A percentile compares a stretch with the other conserved stretches of the same genome.
Evolutionary conservation across 192 early-diverging fungal genomes (phyloP).

Genomic region (Radiomyces spectabilis): DNA sequence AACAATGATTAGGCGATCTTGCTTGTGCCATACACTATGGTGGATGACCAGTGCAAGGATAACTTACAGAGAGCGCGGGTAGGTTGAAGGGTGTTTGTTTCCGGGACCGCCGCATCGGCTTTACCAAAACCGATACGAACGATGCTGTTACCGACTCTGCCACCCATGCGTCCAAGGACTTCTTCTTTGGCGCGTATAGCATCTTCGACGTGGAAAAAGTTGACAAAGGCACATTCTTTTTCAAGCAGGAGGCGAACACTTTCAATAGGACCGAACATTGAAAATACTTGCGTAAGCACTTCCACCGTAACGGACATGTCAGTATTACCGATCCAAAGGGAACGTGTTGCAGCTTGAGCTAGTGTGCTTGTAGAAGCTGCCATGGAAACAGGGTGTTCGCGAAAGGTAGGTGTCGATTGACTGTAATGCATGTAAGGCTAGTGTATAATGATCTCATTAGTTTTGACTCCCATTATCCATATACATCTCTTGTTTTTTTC

Average conservation of each 20-base stretch:
- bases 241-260: conserved; percentile 82
- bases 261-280: conserved; percentile 87
- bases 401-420: conserved; percentile 16
- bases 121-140: conserved; percentile 81
- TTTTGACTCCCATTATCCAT: too few relatives aligned
- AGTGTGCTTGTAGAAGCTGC: not conserved
- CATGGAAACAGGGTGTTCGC: not conserved
- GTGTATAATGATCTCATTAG: too few relatives aligned
- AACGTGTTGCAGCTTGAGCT: conserved; percentile 65
- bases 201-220: conserved; percentile 79
- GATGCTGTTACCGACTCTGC: conserved; percentile 70
- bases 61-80: conserved; percentile 71
- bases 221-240: conserved; percentile 96
- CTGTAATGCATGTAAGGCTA: conserved; percentile 15
- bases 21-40: too few relatives aligned
- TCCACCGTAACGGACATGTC: conserved; percentile 68
- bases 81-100: conserved; percentile 55
- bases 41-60: too few relatives aligned
- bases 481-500: not conserved
- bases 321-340: conserved; percentile 92
- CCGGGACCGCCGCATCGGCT: conserved; percentile 41
- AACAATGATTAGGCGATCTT: not conserved
- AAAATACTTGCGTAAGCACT: conserved; percentile 78
- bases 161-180: conserved; percentile 64
- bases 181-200: conserved; percentile 79